Conservation (phyloP, 306 rosid genomes). For the Abrus pulchellus region DNA sequence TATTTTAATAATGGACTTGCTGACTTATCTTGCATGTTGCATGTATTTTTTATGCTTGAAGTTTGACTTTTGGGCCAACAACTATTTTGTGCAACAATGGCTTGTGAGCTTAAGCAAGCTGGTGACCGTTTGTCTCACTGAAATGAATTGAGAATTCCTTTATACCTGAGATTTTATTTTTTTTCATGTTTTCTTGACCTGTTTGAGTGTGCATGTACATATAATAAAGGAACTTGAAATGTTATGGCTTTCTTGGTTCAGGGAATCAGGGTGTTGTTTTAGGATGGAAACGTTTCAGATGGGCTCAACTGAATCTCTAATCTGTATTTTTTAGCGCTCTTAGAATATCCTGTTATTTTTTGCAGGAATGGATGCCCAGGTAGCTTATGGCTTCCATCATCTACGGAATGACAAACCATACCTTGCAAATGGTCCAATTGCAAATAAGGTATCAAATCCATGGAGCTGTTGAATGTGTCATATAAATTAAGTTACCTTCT, state of each 20-base stretch:
- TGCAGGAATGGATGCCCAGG: slow-evolving; percentile 99
- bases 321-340: slow-evolving; percentile 25
- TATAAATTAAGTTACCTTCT: slow-evolving; percentile 18
- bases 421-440: slow-evolving; percentile 92
- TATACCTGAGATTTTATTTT: slow-evolving; percentile 15
- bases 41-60: slow-evolving; percentile 3
- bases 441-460: slow-evolving; percentile 77
- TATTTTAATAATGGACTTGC: slow-evolving; percentile 38
- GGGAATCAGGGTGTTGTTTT: slow-evolving; percentile 21
- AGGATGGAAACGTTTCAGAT: slow-evolving; percentile 23
- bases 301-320: slow-evolving; percentile 25
- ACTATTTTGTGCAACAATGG: slow-evolving; percentile 32
- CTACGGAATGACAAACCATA: slow-evolving; percentile 89
- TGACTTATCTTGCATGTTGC: slow-evolving; percentile 30
- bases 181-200: slow-evolving; percentile 19
- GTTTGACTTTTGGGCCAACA: slow-evolving; percentile 32
- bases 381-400: slow-evolving; percentile 97
- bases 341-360: slow-evolving; percentile 42
- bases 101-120: slow-evolving; percentile 36
- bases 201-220: not conserved
- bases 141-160: slow-evolving; percentile 37
- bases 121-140: slow-evolving; percentile 29
- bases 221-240: slow-evolving; percentile 14
- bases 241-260: slow-evolving; percentile 20
- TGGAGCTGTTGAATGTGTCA: slow-evolving; percentile 21